A percentile compares a stretch with the other conserved stretches of the same genome.
Evolutionary conservation across 768 basidiomycete species (phyloP).

Genomic region (Boletus edulis): DNA sequence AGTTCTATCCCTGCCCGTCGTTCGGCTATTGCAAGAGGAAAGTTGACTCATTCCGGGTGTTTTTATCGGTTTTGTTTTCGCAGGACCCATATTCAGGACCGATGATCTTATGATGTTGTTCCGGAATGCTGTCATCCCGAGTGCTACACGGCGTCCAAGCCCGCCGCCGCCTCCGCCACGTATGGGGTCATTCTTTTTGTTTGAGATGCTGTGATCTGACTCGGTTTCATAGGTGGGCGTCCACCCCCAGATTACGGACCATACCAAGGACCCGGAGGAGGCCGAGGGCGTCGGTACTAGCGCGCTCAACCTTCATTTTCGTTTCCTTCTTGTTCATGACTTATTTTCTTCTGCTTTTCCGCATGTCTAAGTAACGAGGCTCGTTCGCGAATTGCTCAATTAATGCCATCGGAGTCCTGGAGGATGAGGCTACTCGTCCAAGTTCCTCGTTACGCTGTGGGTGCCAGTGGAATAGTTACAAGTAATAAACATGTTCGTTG

Average conservation of each 20-base stretch:
- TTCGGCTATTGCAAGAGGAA: constrained; percentile 13
- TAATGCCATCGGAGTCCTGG: not conserved
- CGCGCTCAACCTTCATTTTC: not conserved
- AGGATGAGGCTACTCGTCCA: not conserved
- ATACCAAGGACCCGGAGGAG: constrained; percentile 69
- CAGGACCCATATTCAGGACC: constrained; percentile 86
- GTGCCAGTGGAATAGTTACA: too few relatives aligned
- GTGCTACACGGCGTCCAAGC: constrained; percentile 45
- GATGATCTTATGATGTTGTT: constrained; percentile 90
- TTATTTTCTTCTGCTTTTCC: constrained; percentile 11
- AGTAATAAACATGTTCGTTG: too few relatives aligned
- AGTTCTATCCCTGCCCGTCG: constrained; percentile 25
- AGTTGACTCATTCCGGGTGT: constrained; percentile 5
- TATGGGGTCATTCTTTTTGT: constrained; percentile 6
- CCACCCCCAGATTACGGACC: constrained; percentile 87
- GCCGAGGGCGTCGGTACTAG: constrained; percentile 43
- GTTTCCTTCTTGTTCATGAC: constrained; percentile 12
- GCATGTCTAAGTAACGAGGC: constrained; percentile 1
- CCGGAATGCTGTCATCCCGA: constrained; percentile 77
- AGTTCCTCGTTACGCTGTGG: not conserved
- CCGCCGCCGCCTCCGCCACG: constrained; percentile 58
- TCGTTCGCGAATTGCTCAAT: not conserved
- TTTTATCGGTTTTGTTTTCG: constrained; percentile 8
- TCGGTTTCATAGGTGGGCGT: constrained; percentile 47
- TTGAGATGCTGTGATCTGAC: constrained; percentile 4